Base-by-base conservation (phyloP, 306 rosid species). In the Cajanus cajan region DNA sequence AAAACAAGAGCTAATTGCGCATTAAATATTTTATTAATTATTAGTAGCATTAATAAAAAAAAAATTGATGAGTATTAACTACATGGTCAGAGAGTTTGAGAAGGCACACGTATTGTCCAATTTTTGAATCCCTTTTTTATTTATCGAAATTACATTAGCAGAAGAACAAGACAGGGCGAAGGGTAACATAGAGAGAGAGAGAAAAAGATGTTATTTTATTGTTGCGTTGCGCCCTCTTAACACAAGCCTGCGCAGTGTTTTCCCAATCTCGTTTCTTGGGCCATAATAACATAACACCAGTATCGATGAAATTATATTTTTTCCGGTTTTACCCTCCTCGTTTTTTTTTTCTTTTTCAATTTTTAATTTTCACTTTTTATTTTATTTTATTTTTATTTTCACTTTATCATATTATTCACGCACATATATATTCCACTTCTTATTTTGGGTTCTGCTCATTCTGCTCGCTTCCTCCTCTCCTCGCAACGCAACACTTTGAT, bases 191-290 rank as follows among this genome's bases (percentile, higher is more conserved):
- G 43, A 78, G 67, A 59, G 3, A 14, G 6, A 45, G 34, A 25
- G 67, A 43, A 16, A n/a, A n/a, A n/a, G n/a, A n/a, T n/a, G n/a
- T n/a, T n/a, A n/a, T n/a, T n/a, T n/a, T n/a, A n/a, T 1, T 13
- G 65, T 5, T 11, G 33, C 43, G 52, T 68, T 41, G 25, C 8
- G 44, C 33, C 41, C 59, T 25, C 70, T 59, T 34, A 13, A 73
- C 7, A 61, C 61, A 45, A 2, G 83, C 77, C 69, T 55, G 76
- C 33, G 34, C 69, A 41, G 57, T 44, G 64, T 83, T 48, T 86
- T 81, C 74, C 68, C 64, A 83, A 84, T 89, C 87, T 89, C 87
- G 85, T 82, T 83, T 76, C 68, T 86, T 80, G 94, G 86, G 90
- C 87, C 90, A 82, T 82, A 48, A 39, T 51, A 6, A 28, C 31